Conservation (phyloP, 257 asterid genomes). For the Apocynum venetum region DNA sequence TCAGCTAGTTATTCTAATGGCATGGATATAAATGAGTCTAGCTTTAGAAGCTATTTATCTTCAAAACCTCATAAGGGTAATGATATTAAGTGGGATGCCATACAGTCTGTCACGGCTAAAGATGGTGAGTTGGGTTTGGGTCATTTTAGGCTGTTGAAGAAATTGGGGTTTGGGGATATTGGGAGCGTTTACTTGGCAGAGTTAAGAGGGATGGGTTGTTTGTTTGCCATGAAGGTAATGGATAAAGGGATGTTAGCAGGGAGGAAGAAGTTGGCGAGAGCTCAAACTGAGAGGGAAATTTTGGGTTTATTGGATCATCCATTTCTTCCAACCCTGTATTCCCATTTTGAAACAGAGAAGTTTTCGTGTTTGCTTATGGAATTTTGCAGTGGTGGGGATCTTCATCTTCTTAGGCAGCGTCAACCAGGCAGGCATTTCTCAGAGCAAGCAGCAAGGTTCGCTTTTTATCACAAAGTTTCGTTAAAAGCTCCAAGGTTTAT, state of each 20-base stretch:
- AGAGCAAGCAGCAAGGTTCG: conserved; percentile 87
- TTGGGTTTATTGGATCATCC: conserved; percentile 82
- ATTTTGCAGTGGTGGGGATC: conserved; percentile 95
- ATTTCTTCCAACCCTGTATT: conserved; percentile 79
- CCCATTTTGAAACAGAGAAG: conserved; percentile 79
- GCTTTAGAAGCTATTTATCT: conserved; percentile 46
- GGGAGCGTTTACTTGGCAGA: conserved; percentile 91
- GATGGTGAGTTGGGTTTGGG: conserved; percentile 72
- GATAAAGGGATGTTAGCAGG: conserved; percentile 78
- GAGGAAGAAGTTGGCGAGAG: conserved; percentile 72
- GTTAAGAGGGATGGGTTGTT: conserved; percentile 59
- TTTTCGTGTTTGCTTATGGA: conserved; percentile 89
- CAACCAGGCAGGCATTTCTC: conserved; percentile 74
- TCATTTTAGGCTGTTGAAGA: conserved; percentile 74
- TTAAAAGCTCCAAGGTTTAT: neutral
- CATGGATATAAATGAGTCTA: conserved; percentile 42
- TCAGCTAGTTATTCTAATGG: conserved; percentile 29
- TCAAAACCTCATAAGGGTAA: conserved; percentile 87
- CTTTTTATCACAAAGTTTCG: conserved; percentile 1
- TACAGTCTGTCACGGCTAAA: conserved; percentile 40
- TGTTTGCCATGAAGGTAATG: conserved; percentile 89
- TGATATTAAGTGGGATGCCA: conserved; percentile 76
- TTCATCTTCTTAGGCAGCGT: conserved; percentile 85
- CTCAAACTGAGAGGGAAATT: conserved; percentile 85
- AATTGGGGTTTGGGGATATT: conserved; percentile 88